phyloP scores from a whole-genome alignment of 192 early-diverging fungal species.

The Coemansia asiatica region DNA sequence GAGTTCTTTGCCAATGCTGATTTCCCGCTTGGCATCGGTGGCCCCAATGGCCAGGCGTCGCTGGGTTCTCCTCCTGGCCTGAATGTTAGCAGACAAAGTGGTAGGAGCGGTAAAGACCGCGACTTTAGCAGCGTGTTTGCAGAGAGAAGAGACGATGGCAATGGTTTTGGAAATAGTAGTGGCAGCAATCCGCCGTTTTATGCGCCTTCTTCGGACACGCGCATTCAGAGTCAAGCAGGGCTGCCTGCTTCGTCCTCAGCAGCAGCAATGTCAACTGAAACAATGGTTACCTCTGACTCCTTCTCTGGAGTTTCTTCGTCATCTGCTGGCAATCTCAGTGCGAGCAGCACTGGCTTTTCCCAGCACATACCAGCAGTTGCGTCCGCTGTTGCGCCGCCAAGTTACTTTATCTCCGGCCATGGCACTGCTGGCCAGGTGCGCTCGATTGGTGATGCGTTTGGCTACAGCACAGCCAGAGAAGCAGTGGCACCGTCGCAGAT shows the following conservation, averaged over 20 bases:
- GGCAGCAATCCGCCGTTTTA: neutral
- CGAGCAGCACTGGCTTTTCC: neutral
- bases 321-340: neutral
- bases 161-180: too few relatives aligned
- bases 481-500: constrained; percentile 12
- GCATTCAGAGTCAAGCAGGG: neutral
- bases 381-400: neutral
- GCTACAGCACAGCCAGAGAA: constrained; percentile 4
- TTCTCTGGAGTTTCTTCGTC: neutral
- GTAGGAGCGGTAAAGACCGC: neutral
- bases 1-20: constrained; percentile 55
- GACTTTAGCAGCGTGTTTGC: neutral
- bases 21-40: constrained; percentile 48
- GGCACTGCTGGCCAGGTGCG: neutral
- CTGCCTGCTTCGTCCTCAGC: neutral
- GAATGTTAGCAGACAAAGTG: neutral
- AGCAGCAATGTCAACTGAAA: neutral
- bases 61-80: constrained; percentile 23
- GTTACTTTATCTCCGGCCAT: neutral
- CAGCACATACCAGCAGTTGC: neutral
- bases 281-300: neutral
- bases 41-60: constrained; percentile 46
- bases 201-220: neutral
- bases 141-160: neutral
- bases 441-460: neutral